Conservation (phyloP, 2,329 filamentous ascomycete species). For the Drechslerella stenobrocha region DNA sequence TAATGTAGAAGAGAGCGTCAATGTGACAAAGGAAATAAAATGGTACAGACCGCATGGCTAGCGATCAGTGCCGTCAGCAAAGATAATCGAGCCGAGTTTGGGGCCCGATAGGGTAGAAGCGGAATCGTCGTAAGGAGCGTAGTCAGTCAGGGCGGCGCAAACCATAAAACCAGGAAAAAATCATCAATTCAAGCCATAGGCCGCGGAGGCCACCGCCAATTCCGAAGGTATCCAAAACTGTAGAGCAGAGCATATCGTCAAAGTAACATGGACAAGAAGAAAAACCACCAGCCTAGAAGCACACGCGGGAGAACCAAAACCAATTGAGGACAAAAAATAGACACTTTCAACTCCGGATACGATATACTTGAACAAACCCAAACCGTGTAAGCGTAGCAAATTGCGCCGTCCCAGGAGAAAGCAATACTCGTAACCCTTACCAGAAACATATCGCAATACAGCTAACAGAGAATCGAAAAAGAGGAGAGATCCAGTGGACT, state of each 20-base stretch:
- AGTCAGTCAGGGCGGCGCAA: neutral
- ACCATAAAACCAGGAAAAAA: neutral
- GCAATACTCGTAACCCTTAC: too few species aligned
- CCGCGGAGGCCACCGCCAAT: neutral
- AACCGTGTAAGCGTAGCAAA: too few species aligned
- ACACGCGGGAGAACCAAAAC: slow-evolving; percentile 2
- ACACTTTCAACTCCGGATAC: slow-evolving; percentile 24
- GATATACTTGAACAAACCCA: too few species aligned
- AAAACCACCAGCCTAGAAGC: neutral
- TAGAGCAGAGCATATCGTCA: neutral
- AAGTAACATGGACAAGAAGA: neutral
- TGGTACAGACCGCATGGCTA: too few species aligned
- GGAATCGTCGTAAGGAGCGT: neutral
- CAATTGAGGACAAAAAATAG: slow-evolving; percentile 13
- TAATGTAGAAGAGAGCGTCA: neutral
- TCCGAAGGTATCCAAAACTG: neutral
- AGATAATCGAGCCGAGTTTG: neutral
- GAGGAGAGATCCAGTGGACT: neutral
- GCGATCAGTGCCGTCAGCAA: neutral
- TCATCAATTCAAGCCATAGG: neutral
- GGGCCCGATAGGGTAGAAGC: neutral
- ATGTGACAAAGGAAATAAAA: slow-evolving; percentile 3
- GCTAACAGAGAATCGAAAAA: slow-evolving; percentile 4
- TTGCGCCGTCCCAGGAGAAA: too few species aligned
- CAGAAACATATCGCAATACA: slow-evolving; percentile 7